Percentiles rank a stretch among this genome's conserved stretches.
Conservation (phyloP, 2,329 filamentous ascomycete species). For the Aspergillus sojae region DNA sequence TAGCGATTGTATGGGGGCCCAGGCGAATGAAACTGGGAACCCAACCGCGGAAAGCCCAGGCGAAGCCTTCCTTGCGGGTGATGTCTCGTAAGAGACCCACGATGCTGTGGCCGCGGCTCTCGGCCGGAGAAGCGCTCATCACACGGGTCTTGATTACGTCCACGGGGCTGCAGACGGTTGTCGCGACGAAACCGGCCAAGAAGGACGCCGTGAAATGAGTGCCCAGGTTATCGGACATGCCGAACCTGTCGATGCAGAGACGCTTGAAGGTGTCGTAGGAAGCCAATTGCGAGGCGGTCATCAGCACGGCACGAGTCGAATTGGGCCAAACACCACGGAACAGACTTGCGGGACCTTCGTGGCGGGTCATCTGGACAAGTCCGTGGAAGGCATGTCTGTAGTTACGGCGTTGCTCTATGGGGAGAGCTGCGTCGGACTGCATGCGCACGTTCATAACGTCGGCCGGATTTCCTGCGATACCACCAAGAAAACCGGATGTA, state of each 20-base stretch:
- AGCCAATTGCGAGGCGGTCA: constrained; percentile 66
- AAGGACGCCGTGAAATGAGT: constrained; percentile 67
- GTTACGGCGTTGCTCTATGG: constrained; percentile 72
- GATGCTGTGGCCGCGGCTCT: constrained; percentile 48
- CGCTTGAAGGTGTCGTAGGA: constrained; percentile 67
- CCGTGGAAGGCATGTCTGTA: constrained; percentile 90
- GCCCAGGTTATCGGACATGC: constrained; percentile 57
- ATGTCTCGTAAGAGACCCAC: constrained; percentile 56
- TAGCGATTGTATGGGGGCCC: constrained; percentile 67
- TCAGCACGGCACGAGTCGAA: constrained; percentile 63
- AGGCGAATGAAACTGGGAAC: constrained; percentile 68
- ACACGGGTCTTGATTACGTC: constrained; percentile 69
- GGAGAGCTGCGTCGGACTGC: constrained; percentile 87
- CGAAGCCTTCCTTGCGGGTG: constrained; percentile 58
- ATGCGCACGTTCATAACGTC: constrained; percentile 98
- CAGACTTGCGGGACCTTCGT: constrained; percentile 75
- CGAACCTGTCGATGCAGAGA: constrained; percentile 54
- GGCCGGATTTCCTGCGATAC: constrained; percentile 87
- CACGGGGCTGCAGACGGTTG: constrained; percentile 67
- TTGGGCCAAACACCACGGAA: constrained; percentile 76
- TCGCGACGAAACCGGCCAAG: constrained; percentile 67
- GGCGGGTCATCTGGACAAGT: constrained; percentile 79
- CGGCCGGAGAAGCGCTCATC: constrained; percentile 57
- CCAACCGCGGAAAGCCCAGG: constrained; percentile 70
- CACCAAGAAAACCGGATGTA: constrained; percentile 82